phyloP scores from a whole-genome alignment of 2,329 filamentous ascomycete species.

The Sporothrix humicola region DNA sequence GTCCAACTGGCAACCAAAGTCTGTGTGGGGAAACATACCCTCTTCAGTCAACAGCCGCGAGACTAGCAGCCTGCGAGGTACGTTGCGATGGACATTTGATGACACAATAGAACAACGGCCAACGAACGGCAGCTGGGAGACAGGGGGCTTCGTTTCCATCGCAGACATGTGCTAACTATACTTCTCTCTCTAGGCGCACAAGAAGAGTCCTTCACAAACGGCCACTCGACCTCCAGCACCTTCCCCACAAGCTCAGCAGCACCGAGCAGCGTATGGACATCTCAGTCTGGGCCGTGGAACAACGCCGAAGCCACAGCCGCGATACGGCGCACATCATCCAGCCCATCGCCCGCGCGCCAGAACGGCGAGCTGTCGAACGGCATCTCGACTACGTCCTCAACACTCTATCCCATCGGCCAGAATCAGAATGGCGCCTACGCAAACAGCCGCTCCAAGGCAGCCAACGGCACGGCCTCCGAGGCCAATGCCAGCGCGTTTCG shows the following conservation, averaged over 20 bases:
- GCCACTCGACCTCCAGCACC: constrained; percentile 5
- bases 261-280: constrained; percentile 28
- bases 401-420: constrained; percentile 55
- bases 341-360: constrained; percentile 63
- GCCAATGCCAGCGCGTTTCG: constrained; percentile 52
- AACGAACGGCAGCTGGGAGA: not conserved
- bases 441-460: constrained; percentile 44
- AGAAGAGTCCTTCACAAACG: constrained; percentile 47
- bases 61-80: constrained; percentile 56
- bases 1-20: constrained; percentile 49
- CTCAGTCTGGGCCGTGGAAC: constrained; percentile 64
- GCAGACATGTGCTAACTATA: not conserved
- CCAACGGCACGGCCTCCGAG: constrained; percentile 50
- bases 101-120: not conserved
- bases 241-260: constrained; percentile 26
- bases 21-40: constrained; percentile 57
- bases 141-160: not conserved
- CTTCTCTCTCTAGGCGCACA: constrained; percentile 5
- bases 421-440: constrained; percentile 43
- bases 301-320: constrained; percentile 54
- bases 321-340: constrained; percentile 53
- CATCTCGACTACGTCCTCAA: constrained; percentile 48
- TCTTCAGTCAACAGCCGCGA: constrained; percentile 51
- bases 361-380: constrained; percentile 53
- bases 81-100: constrained; percentile 37